Evolutionary conservation across 164 flowering plant genomes (phyloP), one percentile per base, ranked within the genome.

Genomic region (Hamamelis virginiana): DNA sequence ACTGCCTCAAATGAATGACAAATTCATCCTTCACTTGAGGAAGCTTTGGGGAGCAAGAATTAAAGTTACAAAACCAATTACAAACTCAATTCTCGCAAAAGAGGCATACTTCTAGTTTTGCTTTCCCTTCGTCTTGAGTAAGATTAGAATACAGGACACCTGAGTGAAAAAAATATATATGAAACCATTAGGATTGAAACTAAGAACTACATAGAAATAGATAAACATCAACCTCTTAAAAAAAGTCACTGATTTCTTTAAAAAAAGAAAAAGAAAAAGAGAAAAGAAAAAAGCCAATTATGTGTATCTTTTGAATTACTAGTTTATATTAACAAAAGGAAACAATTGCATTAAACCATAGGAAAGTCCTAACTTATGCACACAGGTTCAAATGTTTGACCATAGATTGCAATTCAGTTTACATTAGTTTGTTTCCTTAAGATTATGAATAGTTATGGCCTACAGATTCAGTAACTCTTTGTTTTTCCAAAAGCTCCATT

Each of bases 31-130:
- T 33, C 41, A 33, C 6, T 33, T 33, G 41, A 33, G 41, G 41
- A 33, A 33, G 41, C 41, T 33, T 6, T 33, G 41, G 41, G 6
- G 41, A 33, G 41, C 41, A 2, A 2, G 41, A 33, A 33, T 2
- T 33, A 33, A 33, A n/a, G 2, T 33, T 33, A 33, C 41, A 33
- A 6, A 9, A 48, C 9, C 50, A 59, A 8, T 61, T 9, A 26
- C 3, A 11, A 46, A 10, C 13, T 26, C 44, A 9, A 28, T 2
- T 27, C 8, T 16, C 10, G 18, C 22, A 57, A 18, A 27, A 60
- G 13, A 45, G 26, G 50, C 77, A 41, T 75, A 79, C 82, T 53
- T 73, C 79, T 56, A 57, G 71, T 23, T 73, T 74, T 62, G 73
- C 67, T 44, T 59, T 65, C 58, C 59, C 70, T 27, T 33, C 41